Evolutionary conservation across 176 grass and related monocot species (phyloP).

Genomic region (Panicum miliaceum): DNA sequence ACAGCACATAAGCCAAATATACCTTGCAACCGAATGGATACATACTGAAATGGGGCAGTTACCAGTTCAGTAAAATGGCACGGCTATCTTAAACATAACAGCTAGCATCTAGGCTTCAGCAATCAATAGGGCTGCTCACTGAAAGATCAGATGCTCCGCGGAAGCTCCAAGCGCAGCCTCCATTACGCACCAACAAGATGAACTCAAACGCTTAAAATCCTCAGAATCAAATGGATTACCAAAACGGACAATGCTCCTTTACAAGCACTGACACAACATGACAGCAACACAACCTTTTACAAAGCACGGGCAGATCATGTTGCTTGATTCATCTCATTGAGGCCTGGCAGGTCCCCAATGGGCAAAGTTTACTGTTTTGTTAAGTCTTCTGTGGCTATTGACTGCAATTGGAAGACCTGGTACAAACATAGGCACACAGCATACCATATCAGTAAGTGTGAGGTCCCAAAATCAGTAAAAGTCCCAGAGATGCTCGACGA

Average conservation of each 20-base stretch:
- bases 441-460: constrained; percentile 2
- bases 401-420: not conserved
- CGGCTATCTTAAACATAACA: not conserved
- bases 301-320: not conserved
- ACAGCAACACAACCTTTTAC: not conserved
- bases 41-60: too few relatives aligned
- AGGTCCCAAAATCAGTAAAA: not conserved
- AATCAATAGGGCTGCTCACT: not conserved
- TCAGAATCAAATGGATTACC: not conserved
- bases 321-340: not conserved
- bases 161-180: not conserved
- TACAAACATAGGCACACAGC: not conserved
- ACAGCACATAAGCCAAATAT: too few relatives aligned
- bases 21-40: too few relatives aligned
- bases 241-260: not conserved
- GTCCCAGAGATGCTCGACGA: not conserved
- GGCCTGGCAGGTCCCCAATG: not conserved
- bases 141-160: constrained; percentile 2
- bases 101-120: not conserved
- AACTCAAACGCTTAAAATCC: not conserved
- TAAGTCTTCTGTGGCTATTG: constrained; percentile 1
- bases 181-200: constrained; percentile 8
- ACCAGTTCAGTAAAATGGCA: too few relatives aligned
- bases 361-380: not conserved
- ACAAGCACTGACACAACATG: not conserved